A percentile compares a stretch with the other conserved stretches of the same genome.
Conservation (phyloP, 495 filamentous ascomycete genomes). For the Aspergillus bertholletiae region DNA sequence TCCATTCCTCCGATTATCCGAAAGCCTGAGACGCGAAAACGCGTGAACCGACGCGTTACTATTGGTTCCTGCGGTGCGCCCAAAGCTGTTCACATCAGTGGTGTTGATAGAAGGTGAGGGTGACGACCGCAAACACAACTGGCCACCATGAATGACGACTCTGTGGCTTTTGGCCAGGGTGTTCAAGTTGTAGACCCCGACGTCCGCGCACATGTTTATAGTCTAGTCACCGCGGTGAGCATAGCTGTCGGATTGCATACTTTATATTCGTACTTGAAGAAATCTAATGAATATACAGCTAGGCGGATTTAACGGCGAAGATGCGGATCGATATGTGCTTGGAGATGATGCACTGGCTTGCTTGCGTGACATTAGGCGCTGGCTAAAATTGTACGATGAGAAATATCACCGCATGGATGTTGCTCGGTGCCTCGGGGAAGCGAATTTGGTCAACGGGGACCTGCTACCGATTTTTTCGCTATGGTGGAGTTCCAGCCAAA, state of each 20-base stretch:
- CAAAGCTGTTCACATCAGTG: too few species aligned
- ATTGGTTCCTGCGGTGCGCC: too few species aligned
- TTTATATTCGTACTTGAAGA: background rate
- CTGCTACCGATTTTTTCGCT: slow-evolving; percentile 81
- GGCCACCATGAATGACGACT: slow-evolving; percentile 41
- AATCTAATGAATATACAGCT: slow-evolving; percentile 53
- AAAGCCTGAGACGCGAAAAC: slow-evolving; percentile 24
- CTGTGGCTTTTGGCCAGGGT: slow-evolving; percentile 31
- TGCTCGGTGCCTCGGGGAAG: slow-evolving; percentile 85
- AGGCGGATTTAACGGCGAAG: slow-evolving; percentile 78
- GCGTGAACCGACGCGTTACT: slow-evolving; percentile 31
- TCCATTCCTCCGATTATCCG: slow-evolving; percentile 28
- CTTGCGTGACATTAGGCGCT: slow-evolving; percentile 87
- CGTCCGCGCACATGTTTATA: slow-evolving; percentile 86
- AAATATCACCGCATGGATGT: slow-evolving; percentile 94
- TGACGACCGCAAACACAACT: slow-evolving; percentile 3
- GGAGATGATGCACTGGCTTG: slow-evolving; percentile 92
- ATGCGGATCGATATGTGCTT: slow-evolving; percentile 78
- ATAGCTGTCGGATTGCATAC: background rate
- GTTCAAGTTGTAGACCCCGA: slow-evolving; percentile 72
- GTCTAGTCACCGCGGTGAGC: slow-evolving; percentile 86
- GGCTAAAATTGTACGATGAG: slow-evolving; percentile 93
- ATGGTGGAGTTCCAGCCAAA: slow-evolving; percentile 65
- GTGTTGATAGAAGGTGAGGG: background rate
- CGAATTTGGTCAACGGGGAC: slow-evolving; percentile 88